Conservation (phyloP, 768 basidiomycete genomes). For the Suillus subalutaceus region DNA sequence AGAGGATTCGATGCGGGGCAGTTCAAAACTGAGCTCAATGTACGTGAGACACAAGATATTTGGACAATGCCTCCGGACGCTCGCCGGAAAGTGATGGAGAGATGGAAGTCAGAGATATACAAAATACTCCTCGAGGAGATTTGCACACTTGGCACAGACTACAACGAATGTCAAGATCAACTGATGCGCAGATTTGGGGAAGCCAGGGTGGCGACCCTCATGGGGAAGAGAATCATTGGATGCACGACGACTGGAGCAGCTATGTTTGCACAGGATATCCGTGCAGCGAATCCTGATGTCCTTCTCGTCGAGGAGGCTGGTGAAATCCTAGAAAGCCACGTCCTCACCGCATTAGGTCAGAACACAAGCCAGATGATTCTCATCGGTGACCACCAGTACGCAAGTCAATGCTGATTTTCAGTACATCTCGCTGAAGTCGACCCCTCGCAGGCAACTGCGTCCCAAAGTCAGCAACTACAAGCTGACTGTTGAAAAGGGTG, state of each 20-base stretch:
- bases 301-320: slow-evolving; percentile 75
- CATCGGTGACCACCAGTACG: slow-evolving; percentile 76
- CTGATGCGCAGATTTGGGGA: slow-evolving; percentile 41
- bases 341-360: slow-evolving; percentile 56
- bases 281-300: slow-evolving; percentile 49
- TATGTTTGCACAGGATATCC: slow-evolving; percentile 53
- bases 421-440: background rate
- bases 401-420: slow-evolving; percentile 1
- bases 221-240: slow-evolving; percentile 57
- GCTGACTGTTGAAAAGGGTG: slow-evolving; percentile 68
- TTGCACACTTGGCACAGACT: slow-evolving; percentile 36
- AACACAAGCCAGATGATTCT: slow-evolving; percentile 57
- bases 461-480: slow-evolving; percentile 71
- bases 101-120: slow-evolving; percentile 42
- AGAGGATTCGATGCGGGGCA: slow-evolving; percentile 48
- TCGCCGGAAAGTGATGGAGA: slow-evolving; percentile 29
- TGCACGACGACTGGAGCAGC: slow-evolving; percentile 75
- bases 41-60: slow-evolving; percentile 28
- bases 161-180: slow-evolving; percentile 42
- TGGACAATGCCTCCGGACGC: slow-evolving; percentile 39
- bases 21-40: slow-evolving; percentile 31
- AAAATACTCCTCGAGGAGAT: slow-evolving; percentile 38
- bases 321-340: slow-evolving; percentile 70
- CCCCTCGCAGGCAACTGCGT: slow-evolving; percentile 57
- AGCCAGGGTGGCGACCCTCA: slow-evolving; percentile 37